Percentiles rank a stretch among this genome's conserved stretches.
phyloP scores from a whole-genome alignment of 2,329 filamentous ascomycete genomes.

The Nannizziopsis barbatae region DNA sequence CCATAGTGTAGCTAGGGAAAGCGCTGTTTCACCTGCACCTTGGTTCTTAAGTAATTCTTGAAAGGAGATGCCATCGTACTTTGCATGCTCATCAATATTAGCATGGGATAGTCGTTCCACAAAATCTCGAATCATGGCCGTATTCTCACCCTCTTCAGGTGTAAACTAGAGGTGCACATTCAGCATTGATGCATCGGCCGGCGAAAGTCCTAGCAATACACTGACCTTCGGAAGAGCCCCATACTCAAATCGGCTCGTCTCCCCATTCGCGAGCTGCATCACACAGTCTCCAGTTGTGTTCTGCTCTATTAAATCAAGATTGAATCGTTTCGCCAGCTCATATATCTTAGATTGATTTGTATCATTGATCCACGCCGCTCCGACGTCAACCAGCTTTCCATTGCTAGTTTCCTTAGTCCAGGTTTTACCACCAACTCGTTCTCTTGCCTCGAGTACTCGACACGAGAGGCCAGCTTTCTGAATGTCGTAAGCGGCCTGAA shows the following conservation, averaged over 20 bases:
- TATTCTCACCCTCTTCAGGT: neutral
- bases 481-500: constrained; percentile 27
- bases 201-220: neutral
- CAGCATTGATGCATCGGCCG: constrained; percentile 10
- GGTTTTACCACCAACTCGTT: constrained; percentile 36
- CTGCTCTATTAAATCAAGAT: constrained; percentile 25
- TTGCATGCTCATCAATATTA: constrained; percentile 1
- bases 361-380: constrained; percentile 31
- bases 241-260: constrained; percentile 24
- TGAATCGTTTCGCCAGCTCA: constrained; percentile 21
- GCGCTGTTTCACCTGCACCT: constrained; percentile 23
- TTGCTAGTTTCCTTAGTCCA: constrained; percentile 22
- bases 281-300: constrained; percentile 23
- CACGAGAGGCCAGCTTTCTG: constrained; percentile 25
- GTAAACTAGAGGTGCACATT: neutral
- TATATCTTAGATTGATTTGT: constrained; percentile 25
- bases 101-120: constrained; percentile 4
- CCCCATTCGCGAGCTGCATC: constrained; percentile 22
- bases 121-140: constrained; percentile 5
- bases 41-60: constrained; percentile 29
- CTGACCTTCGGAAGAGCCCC: constrained; percentile 26
- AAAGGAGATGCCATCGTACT: constrained; percentile 27
- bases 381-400: constrained; percentile 24
- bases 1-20: constrained; percentile 31
- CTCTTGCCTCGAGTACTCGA: constrained; percentile 33